Evolutionary conservation across 2,329 filamentous ascomycete species (phyloP).

Genomic region (Colletotrichum plurivorum): DNA sequence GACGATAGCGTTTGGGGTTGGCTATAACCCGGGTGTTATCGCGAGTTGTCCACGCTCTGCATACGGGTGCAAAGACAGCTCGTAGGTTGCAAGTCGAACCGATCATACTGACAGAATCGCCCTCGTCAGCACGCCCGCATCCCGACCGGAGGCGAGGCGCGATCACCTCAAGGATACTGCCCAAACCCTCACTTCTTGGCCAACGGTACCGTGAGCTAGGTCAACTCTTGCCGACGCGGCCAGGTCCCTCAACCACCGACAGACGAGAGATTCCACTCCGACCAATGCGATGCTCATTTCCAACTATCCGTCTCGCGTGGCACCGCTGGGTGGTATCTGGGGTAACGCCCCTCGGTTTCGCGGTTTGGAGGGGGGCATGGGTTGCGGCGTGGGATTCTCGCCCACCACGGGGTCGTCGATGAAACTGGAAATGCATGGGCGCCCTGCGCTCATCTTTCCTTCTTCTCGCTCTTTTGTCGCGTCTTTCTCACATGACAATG

Average conservation of each 20-base stretch:
- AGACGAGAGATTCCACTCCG: not conserved
- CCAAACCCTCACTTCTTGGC: not conserved
- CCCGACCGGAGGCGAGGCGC: slow-evolving; percentile 23
- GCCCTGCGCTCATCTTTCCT: slow-evolving; percentile 15
- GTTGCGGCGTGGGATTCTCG: no score
- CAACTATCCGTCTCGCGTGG: not conserved
- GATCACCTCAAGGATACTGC: slow-evolving; percentile 3
- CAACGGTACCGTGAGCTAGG: not conserved
- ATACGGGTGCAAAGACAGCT: not conserved
- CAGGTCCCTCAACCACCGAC: not conserved
- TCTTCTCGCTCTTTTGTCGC: not conserved
- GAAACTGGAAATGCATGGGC: slow-evolving; percentile 33
- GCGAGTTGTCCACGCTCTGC: not conserved
- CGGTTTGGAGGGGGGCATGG: not conserved
- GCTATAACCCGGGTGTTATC: no score
- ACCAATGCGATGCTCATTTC: not conserved
- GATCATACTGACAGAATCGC: not conserved
- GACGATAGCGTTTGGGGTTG: no score
- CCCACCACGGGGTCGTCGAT: slow-evolving; percentile 29
- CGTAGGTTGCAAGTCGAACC: not conserved
- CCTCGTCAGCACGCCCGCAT: slow-evolving; percentile 5
- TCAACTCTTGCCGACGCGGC: slow-evolving; percentile 13
- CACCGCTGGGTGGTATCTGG: slow-evolving; percentile 23
- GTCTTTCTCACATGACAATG: slow-evolving; percentile 18
- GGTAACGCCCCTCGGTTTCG: slow-evolving; percentile 8